A percentile compares a stretch with the other conserved stretches of the same genome.
Conservation (phyloP, 768 basidiomycete genomes). For the Leccinum olivaceopallidum region DNA sequence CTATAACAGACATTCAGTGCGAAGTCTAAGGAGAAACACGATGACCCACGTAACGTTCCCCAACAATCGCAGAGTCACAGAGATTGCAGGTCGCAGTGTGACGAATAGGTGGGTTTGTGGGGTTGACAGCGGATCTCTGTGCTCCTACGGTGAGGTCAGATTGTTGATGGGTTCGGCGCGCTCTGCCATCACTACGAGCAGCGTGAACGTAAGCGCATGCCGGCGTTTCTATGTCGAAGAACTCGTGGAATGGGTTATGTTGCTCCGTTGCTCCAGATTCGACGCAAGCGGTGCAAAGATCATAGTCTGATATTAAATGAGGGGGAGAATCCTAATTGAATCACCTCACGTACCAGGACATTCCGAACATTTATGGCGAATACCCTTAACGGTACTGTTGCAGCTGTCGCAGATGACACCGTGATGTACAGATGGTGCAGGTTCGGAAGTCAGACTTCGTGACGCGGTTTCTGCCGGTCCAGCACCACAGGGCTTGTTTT, state of each 20-base stretch:
- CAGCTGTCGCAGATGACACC: conserved; percentile 72
- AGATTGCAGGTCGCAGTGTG: conserved; percentile 77
- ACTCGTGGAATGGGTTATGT: conserved; percentile 68
- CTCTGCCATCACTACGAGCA: conserved; percentile 39
- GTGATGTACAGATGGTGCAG: conserved; percentile 42
- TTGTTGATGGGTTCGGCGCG: conserved; percentile 15
- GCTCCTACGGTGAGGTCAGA: background rate
- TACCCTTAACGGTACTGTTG: conserved; percentile 53
- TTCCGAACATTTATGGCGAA: conserved; percentile 80
- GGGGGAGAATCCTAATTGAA: background rate
- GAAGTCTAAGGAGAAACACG: background rate
- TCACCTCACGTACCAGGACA: conserved; percentile 54
- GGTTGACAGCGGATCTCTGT: background rate
- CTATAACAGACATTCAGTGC: conserved; percentile 36
- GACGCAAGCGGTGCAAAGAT: conserved; percentile 66
- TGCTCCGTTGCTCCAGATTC: conserved; percentile 45
- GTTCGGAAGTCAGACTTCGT: background rate
- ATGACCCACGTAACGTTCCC: conserved; percentile 67
- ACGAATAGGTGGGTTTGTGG: conserved; percentile 29
- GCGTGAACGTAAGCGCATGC: conserved; percentile 67
- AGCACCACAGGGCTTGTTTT: background rate
- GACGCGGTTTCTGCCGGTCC: background rate
- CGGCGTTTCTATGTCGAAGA: conserved; percentile 67
- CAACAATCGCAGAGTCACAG: conserved; percentile 70
- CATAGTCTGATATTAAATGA: conserved; percentile 54